Percentiles rank a stretch among this genome's conserved stretches.
Evolutionary conservation across 1,139 yeast genomes (phyloP).

Genomic region (Pichia sp.): DNA sequence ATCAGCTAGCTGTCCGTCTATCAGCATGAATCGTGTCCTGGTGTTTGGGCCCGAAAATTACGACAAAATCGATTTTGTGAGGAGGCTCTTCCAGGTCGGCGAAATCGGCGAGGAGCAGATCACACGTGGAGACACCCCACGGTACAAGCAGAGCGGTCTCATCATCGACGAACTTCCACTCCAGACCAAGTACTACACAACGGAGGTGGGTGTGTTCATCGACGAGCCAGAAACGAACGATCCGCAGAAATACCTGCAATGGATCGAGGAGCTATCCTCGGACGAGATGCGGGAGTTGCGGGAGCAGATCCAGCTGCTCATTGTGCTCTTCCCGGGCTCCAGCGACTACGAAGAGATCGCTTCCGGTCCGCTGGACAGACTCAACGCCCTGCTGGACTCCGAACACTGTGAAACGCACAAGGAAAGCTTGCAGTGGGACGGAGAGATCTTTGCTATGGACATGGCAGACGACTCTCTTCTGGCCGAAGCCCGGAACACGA

Average conservation of each 20-base stretch:
- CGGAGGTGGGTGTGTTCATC: slow-evolving; percentile 38
- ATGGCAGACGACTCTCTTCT: background rate
- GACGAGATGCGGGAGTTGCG: slow-evolving; percentile 38
- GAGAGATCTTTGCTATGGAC: background rate
- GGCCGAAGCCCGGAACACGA: background rate
- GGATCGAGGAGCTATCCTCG: slow-evolving; percentile 36
- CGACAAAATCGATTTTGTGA: slow-evolving; percentile 3
- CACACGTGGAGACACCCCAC: background rate
- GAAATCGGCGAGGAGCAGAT: background rate
- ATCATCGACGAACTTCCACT: slow-evolving; percentile 29
- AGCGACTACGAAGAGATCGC: background rate
- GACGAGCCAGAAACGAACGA: slow-evolving; percentile 36
- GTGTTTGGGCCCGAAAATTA: slow-evolving; percentile 6
- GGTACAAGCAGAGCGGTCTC: slow-evolving; percentile 1
- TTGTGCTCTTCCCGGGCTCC: slow-evolving; percentile 21
- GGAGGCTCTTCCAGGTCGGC: background rate
- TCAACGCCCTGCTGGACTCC: slow-evolving; percentile 20
- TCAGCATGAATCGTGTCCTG: background rate
- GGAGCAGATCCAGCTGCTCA: slow-evolving; percentile 37
- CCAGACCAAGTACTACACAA: slow-evolving; percentile 36
- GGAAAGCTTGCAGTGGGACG: slow-evolving; percentile 28
- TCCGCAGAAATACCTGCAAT: slow-evolving; percentile 20
- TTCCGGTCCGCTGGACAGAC: background rate
- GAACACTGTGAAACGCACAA: slow-evolving; percentile 18
- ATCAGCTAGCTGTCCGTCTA: background rate